Base-by-base conservation (phyloP, 306 rosid genomes). In the Leucaena leucocephala region DNA sequence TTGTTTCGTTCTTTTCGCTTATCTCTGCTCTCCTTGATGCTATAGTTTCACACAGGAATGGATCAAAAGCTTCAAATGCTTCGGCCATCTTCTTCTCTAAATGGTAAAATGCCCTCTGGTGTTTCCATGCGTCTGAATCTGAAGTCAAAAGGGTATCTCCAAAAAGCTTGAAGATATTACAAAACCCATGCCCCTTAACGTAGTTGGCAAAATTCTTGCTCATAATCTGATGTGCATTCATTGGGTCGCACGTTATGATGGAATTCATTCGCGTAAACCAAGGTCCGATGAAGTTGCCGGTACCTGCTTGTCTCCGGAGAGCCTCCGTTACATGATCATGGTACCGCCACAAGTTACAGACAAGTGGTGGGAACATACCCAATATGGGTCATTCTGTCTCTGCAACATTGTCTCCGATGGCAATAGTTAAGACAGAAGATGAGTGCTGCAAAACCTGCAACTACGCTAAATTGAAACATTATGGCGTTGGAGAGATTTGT, bases 311-410 rank as follows among this genome's bases (percentile, higher is more conserved):
- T n/a, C 61, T n/a, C n/a, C 3, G 22, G 7, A 54, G 27, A 54
- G 9, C 0, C 36, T 4, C 7, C 14, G 83, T 76, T 17, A 0
- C 3, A n/a, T 7, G 76, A 14, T 79, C 86, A 55, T 80, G 88
- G 14, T 79, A 36, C 10, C 82, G 72, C 43, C 64, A 70, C 0
- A 48, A 0, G 5, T 82, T 80, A 1, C 2, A n/a, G 0, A 87
- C 55, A n/a, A 84, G 6, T 2, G 7, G 39, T 0, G 69, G 72
- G 17, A 87, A n/a, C 81, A 81, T 84, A 2, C 90, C 86, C 13
- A 84, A 1, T 2, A 82, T 35, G 1, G 86, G 87, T 84, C 80
- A 78, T 50, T 42, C 27, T 14, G 61, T 59, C 43, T 72, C 46
- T 71, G 34, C 58, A 52, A 9, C 68, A 14, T 35, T 19, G 27